These are phyloP conservation scores for Leccinum uliginosum DNA, from an alignment of 768 basidiomycete species.

Conservation along the genomic window DNA sequence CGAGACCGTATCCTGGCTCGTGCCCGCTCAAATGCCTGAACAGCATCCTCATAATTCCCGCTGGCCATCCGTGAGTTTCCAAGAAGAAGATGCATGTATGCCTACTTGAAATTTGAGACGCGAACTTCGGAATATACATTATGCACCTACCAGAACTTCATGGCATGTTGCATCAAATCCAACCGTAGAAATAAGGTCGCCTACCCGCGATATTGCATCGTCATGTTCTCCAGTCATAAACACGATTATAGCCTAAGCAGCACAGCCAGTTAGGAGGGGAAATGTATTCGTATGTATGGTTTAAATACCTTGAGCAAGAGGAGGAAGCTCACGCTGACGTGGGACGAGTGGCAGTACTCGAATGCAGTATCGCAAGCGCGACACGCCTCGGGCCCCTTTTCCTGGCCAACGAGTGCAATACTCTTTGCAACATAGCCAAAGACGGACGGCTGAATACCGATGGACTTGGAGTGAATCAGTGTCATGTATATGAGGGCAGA, in stretches of 20 bases:
- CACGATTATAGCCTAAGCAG: not conserved
- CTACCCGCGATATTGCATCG: not conserved
- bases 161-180: not conserved
- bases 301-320: not conserved
- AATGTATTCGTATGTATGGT: not conserved
- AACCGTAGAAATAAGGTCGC: not conserved
- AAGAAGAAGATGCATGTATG: not conserved
- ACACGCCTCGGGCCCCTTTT: not conserved
- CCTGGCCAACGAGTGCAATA: not conserved
- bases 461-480: not conserved
- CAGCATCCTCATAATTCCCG: not conserved
- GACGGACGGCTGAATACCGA: not conserved
- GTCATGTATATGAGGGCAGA: not conserved
- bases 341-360: not conserved
- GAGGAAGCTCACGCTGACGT: not conserved
- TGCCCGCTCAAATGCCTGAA: not conserved
- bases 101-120: not conserved
- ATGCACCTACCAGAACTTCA: not conserved
- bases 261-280: not conserved
- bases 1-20: not conserved
- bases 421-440: not conserved
- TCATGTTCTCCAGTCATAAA: not conserved
- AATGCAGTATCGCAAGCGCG: not conserved
- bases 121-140: not conserved
- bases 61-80: not conserved